Conservation (phyloP, 2,329 filamentous ascomycete species). For the Pseudodiploospora longispora region DNA sequence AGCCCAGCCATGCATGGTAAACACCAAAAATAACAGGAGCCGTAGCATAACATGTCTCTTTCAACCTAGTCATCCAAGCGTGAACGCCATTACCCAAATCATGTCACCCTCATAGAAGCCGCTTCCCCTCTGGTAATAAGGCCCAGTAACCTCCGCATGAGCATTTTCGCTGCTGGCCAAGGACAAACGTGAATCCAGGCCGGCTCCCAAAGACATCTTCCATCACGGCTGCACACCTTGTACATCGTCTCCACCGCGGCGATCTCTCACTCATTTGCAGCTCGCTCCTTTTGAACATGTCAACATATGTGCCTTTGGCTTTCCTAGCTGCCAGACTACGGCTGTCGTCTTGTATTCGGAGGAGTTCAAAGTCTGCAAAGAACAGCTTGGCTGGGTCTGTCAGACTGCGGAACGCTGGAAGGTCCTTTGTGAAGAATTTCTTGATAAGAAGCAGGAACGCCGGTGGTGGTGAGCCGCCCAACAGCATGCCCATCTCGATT, state of each 20-base stretch:
- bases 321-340: conserved; percentile 35
- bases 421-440: conserved; percentile 52
- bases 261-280: conserved; percentile 25
- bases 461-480: conserved; percentile 37
- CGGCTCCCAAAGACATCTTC: conserved; percentile 45
- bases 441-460: conserved; percentile 51
- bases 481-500: conserved; percentile 44
- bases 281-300: conserved; percentile 52
- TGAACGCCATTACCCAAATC: not conserved
- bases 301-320: conserved; percentile 34
- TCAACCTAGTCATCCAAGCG: not conserved
- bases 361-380: conserved; percentile 62
- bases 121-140: conserved; percentile 28
- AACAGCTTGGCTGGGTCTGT: conserved; percentile 62
- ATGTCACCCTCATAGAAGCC: conserved; percentile 11
- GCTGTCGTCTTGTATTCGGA: conserved; percentile 56
- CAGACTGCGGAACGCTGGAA: conserved; percentile 49
- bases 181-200: conserved; percentile 45
- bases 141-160: conserved; percentile 48
- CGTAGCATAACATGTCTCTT: no score
- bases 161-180: conserved; percentile 47
- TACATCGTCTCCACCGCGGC: conserved; percentile 30
- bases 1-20: no score
- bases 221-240: conserved; percentile 58
- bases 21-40: no score